Base-by-base conservation (phyloP, 164 flowering plant genomes). In the Piper longum region DNA sequence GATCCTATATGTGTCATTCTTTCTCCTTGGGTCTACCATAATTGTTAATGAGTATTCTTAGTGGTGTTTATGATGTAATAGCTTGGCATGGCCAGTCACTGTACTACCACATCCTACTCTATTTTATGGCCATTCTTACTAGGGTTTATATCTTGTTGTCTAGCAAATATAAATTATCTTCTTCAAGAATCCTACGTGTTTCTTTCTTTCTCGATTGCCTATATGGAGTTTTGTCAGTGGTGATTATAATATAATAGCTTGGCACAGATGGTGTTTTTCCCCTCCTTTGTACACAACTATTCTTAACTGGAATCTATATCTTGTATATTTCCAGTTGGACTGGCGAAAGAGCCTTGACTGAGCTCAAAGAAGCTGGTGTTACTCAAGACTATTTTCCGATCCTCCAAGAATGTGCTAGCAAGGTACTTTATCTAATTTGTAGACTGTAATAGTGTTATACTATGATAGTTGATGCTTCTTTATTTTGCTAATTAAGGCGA, bases 261-360 rank as follows among this genome's bases (percentile, higher is more conserved):
- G 36, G 36, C 36, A 2, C 36, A 26, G 36, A 26, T 2, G 36
- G 36, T 26, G 36, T 26, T 26, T 26, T 26, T 26, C 7, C 52
- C 14, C 3, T 48, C 14, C 9, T 26, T 7, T 36, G 26, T 6
- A 3, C 14, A 57, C 5, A 16, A 57, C 36, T 16, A 41, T 41
- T 9, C 14, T 11, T 39, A 39, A 60, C 8, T n/a, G 39, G 56
- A 48, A 40, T 52, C 60, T n/a, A 54, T 51, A 11, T 6, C 64
- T 41, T 42, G 42, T 62, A 51, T 11, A 67, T 18, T 66, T 69
- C 52, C 65, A 92, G 98, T 75, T 93, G 98, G 98, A 85, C 89
- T 60, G 98, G 98, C 57, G 84, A 88, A 48, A 82, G 83, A 62
- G 98, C 98, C 71, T 69, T 79, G 69, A 79, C 66, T 65, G 97